phyloP scores from a whole-genome alignment of 768 basidiomycete species.

The Rubroboletus satanas region DNA sequence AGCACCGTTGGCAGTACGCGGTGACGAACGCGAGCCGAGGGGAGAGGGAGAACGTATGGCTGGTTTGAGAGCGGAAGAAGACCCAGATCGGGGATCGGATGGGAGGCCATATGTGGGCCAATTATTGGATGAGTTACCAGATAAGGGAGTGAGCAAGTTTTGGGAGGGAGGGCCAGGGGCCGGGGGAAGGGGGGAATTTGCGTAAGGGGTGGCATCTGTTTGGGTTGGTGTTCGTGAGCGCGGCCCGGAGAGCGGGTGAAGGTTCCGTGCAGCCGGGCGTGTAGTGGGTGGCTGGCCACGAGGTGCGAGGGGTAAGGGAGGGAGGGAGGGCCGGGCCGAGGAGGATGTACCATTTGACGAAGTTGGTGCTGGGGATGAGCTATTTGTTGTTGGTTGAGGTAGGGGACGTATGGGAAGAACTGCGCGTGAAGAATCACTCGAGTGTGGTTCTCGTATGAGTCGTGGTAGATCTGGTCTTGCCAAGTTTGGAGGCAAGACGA shows the following conservation, averaged over 20 bases:
- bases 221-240: constrained; percentile 54
- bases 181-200: constrained; percentile 41
- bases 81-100: constrained; percentile 56
- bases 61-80: constrained; percentile 38
- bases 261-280: constrained; percentile 31
- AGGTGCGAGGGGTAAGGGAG: constrained; percentile 69
- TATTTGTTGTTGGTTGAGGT: constrained; percentile 25
- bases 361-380: constrained; percentile 10
- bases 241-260: constrained; percentile 33
- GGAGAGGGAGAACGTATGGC: constrained; percentile 37
- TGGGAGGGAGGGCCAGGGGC: constrained; percentile 31
- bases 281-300: constrained; percentile 45
- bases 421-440: constrained; percentile 49
- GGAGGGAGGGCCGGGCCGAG: constrained; percentile 44
- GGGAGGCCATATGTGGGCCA: constrained; percentile 56
- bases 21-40: constrained; percentile 22
- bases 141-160: constrained; percentile 41
- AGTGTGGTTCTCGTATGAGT: constrained; percentile 57
- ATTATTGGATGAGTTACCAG: constrained; percentile 29
- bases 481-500: constrained; percentile 60
- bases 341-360: constrained; percentile 33
- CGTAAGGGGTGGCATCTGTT: constrained; percentile 45
- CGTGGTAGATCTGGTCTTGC: constrained; percentile 65
- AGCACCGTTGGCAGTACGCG: constrained; percentile 41
- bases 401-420: constrained; percentile 27